Percentiles rank a stretch among this genome's conserved stretches.
phyloP scores from a whole-genome alignment of 805 yeast genomes.

The Wickerhamiella cacticola region DNA sequence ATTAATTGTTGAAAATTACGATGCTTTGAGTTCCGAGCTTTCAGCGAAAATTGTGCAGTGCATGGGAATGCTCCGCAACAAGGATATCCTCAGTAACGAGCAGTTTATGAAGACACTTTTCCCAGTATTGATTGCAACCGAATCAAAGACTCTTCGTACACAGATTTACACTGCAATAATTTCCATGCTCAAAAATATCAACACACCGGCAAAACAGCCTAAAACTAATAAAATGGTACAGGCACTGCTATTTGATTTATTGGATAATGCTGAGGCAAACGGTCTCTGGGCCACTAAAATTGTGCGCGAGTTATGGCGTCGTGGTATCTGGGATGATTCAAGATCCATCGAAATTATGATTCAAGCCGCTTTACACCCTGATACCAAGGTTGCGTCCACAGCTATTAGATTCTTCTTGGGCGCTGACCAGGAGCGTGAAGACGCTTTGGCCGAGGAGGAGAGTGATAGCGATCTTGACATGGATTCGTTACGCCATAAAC shows the following conservation, averaged over 20 bases:
- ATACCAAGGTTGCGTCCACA: slow-evolving; percentile 73
- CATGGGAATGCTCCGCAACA: slow-evolving; percentile 80
- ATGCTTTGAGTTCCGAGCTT: slow-evolving; percentile 68
- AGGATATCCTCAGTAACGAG: slow-evolving; percentile 67
- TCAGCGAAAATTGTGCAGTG: slow-evolving; percentile 87
- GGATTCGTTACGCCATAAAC: slow-evolving; percentile 60
- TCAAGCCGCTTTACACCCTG: slow-evolving; percentile 82
- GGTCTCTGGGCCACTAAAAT: slow-evolving; percentile 95
- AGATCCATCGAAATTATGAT: slow-evolving; percentile 97
- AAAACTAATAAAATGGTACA: slow-evolving; percentile 83
- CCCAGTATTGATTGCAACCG: slow-evolving; percentile 60
- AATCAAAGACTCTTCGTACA: slow-evolving; percentile 68
- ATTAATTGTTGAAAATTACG: slow-evolving; percentile 61
- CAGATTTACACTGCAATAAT: slow-evolving; percentile 73
- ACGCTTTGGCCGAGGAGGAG: slow-evolving; percentile 52
- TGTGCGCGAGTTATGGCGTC: slow-evolving; percentile 91
- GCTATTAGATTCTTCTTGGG: slow-evolving; percentile 89
- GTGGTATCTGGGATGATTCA: slow-evolving; percentile 97
- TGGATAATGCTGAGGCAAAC: slow-evolving; percentile 69
- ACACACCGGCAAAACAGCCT: slow-evolving; percentile 81
- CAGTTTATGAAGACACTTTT: slow-evolving; percentile 72
- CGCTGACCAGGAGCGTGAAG: slow-evolving; percentile 89
- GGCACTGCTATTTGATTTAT: slow-evolving; percentile 74
- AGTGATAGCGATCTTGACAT: slow-evolving; percentile 66
- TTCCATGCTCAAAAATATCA: slow-evolving; percentile 65